Evolutionary conservation across 2,329 filamentous ascomycete species (phyloP).

Genomic region (Phyllosticta citrichinensis): DNA sequence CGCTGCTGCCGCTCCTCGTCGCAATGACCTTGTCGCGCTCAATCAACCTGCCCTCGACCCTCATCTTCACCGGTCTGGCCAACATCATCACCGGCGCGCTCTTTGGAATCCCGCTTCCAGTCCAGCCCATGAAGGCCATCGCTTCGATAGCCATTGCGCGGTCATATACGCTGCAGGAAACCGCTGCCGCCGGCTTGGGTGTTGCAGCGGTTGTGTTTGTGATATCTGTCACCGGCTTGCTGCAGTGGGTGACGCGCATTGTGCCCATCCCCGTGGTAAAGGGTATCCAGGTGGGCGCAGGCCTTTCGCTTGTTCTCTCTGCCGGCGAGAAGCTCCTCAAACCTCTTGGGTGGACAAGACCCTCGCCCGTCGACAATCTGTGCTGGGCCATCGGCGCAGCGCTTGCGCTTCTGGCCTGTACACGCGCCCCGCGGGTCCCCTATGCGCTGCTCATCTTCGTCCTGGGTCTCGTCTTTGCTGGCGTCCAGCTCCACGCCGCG

Average conservation of each 20-base stretch:
- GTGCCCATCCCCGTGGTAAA: conserved; percentile 85
- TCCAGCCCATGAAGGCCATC: conserved; percentile 87
- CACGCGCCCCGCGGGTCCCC: conserved; percentile 56
- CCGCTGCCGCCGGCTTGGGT: conserved; percentile 73
- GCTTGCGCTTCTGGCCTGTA: conserved; percentile 57
- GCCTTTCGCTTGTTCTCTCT: conserved; percentile 70
- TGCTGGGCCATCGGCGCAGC: conserved; percentile 70
- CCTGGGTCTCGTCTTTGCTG: conserved; percentile 57
- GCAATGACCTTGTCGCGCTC: conserved; percentile 69
- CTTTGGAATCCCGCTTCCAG: conserved; percentile 83
- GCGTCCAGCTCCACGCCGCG: conserved; percentile 26
- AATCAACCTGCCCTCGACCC: conserved; percentile 71
- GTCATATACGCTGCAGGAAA: conserved; percentile 56
- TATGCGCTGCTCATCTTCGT: conserved; percentile 68
- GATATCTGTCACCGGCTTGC: conserved; percentile 69
- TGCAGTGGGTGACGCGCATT: conserved; percentile 60
- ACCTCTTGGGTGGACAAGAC: conserved; percentile 57
- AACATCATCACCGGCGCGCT: conserved; percentile 73
- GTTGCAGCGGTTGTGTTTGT: conserved; percentile 64
- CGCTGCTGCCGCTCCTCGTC: conserved; percentile 79
- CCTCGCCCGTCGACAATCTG: conserved; percentile 64
- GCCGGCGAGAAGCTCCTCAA: conserved; percentile 60
- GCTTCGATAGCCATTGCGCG: conserved; percentile 77
- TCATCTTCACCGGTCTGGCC: conserved; percentile 79
- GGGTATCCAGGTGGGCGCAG: conserved; percentile 88